These are phyloP conservation scores for Monsonia emarginata DNA, from an alignment of 441 rosid genomes.

Conservation along the genomic window DNA sequence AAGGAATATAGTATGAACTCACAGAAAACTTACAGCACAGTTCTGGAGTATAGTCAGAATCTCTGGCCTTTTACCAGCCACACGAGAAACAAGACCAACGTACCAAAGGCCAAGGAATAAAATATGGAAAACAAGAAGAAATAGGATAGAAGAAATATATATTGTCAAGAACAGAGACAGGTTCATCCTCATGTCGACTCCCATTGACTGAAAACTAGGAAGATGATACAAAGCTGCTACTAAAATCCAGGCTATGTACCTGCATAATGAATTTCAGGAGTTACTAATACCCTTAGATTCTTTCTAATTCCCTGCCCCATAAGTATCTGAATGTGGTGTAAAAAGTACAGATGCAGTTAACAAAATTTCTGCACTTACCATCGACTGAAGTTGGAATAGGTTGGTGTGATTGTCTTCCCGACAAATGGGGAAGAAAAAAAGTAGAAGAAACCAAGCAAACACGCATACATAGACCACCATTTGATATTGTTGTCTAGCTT, in stretches of 20 bases:
- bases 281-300: not conserved
- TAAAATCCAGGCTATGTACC: slow-evolving; percentile 98
- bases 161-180: slow-evolving; percentile 86
- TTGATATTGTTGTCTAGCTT: slow-evolving; percentile 76
- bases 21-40: slow-evolving; percentile 61
- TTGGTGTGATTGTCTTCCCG: slow-evolving; percentile 84
- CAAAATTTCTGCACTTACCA: slow-evolving; percentile 44
- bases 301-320: not conserved
- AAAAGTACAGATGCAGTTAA: slow-evolving; percentile 10
- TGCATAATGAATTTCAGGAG: slow-evolving; percentile 23
- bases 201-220: slow-evolving; percentile 99
- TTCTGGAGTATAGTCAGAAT: slow-evolving; percentile 84
- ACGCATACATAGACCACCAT: slow-evolving; percentile 99
- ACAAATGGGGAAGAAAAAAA: slow-evolving; percentile 94
- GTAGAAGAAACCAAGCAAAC: slow-evolving; percentile 93
- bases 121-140: slow-evolving; percentile 87
- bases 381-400: slow-evolving; percentile 86
- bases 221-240: slow-evolving; percentile 96
- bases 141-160: slow-evolving; percentile 69
- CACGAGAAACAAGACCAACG: slow-evolving; percentile 86
- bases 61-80: slow-evolving; percentile 92
- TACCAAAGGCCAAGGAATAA: slow-evolving; percentile 85
- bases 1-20: slow-evolving; percentile 1
- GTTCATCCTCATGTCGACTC: slow-evolving; percentile 98
- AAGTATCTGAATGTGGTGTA: not conserved